Evolutionary conservation across 1,284 basidiomycete genomes (phyloP), one percentile per base, ranked within the genome.

Genomic region (Ustilago cynodontis): DNA sequence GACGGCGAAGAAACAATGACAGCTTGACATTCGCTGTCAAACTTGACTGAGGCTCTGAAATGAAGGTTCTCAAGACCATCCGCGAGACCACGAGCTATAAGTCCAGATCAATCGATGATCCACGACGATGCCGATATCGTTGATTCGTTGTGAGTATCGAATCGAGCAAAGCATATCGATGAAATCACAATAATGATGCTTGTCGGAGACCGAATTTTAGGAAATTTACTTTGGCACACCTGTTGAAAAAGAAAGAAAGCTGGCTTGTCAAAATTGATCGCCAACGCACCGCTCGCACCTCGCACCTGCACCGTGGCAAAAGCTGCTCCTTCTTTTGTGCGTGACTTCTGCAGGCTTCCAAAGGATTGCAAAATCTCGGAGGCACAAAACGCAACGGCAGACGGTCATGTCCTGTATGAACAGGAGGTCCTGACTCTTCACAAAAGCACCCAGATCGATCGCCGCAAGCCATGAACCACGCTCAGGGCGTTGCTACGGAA

Each of bases 151-250:
- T 37, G 35, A 37, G 35, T 45, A 20, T 45, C 43, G n/a, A 45
- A 20, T 29, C 8, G 26, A 29, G 26, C 31, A 16, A 52, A 52
- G 51, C 26, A 20, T 35, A 37, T 54, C 52, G 52, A 37, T 50
- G 49, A 45, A 45, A 16, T n/a, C n/a, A n/a, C n/a, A n/a, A n/a
- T n/a, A n/a, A n/a, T n/a, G n/a, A 33, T 2, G 51, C 31, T 54
- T 7, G 31, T 56, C 54, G 54, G 54, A 56, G 54, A 24, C 13
- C 39, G 37, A 56, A 56, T 41, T 18, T 28, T 24, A 56, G 54
- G 37, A 56, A 56, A 56, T 56, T 43, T 56, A 43, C 29, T 22
- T 39, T 56, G 6, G 35, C 35, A 10, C 35, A 37, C 7, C 31
- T 22, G 18, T 45, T 50, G 22, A 26, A 26, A 50, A 29, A 50